Evolutionary conservation across 345 rosid species (phyloP).

Genomic region (Gynandropsis gynandra): DNA sequence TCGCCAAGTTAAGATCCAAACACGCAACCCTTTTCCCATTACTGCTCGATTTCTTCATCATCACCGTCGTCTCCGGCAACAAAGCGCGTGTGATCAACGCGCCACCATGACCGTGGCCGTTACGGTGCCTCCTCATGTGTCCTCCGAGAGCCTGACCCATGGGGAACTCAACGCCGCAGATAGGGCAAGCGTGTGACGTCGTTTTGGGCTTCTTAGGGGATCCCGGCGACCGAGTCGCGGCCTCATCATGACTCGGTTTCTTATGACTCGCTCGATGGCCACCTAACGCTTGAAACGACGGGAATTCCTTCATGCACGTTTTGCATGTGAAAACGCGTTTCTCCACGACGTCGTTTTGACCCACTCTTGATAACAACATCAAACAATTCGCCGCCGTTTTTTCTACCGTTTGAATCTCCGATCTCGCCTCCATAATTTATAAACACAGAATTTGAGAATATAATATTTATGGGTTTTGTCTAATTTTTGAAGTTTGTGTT

Average conservation of each 20-base stretch:
- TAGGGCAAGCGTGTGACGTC: constrained; percentile 55
- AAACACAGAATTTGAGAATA: too few relatives aligned
- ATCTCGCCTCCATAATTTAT: too few relatives aligned
- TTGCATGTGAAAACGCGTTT: constrained; percentile 46
- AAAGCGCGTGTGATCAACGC: constrained; percentile 34
- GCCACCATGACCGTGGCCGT: constrained; percentile 17
- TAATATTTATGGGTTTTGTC: too few relatives aligned
- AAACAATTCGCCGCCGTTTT: constrained; percentile 38
- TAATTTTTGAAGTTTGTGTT: too few relatives aligned
- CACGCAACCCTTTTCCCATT: constrained; percentile 27
- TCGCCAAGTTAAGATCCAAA: constrained; percentile 25
- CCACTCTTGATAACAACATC: constrained; percentile 57
- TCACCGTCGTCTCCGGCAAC: constrained; percentile 32
- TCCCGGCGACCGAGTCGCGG: too few relatives aligned
- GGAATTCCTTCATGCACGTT: constrained; percentile 60
- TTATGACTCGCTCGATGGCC: constrained; percentile 82
- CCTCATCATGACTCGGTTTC: constrained; percentile 21
- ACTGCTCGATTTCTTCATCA: constrained; percentile 49
- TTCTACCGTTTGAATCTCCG: too few relatives aligned
- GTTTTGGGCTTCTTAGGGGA: constrained; percentile 29
- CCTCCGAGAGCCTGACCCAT: constrained; percentile 94
- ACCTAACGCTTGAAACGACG: constrained; percentile 82
- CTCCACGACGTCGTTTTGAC: constrained; percentile 17
- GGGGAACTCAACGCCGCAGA: constrained; percentile 74
- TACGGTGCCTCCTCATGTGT: constrained; percentile 86